Base-by-base conservation (phyloP, 257 asterid species). In the Cordia subcordata region DNA sequence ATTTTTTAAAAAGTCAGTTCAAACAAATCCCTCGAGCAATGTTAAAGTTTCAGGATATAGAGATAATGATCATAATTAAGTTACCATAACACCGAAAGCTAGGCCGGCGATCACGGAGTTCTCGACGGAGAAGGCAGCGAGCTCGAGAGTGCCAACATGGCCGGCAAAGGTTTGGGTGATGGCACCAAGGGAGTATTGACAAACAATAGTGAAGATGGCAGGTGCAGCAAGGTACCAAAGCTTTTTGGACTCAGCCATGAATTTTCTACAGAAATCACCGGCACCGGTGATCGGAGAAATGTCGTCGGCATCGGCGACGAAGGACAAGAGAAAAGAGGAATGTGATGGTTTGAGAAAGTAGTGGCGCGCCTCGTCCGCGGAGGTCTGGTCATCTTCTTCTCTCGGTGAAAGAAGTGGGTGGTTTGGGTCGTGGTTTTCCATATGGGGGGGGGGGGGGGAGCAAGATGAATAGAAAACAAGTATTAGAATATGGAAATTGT, bases 51-150 rank as follows among this genome's bases (percentile, higher is more conserved):
- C 32, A 32, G 6, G 19, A 4, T 4, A 11, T 20, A 11, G 1
- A 5, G 37, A 13, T 27, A 55, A n/a, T 23, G 17, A 6, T 17
- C 23, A 10, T 23, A 1, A 8, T 5, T 13, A 9, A 13, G 3
- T 10, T 71, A 81, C 84, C 87, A 78, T 58, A 69, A 81, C 44
- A 18, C 88, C 88, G 37, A 75, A 68, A 10, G 80, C 72, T 47
- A 81, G 57, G 5, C 88, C 88, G 53, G 88, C 88, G 16, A 81
- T 73, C 69, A 81, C 82, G 0, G 82, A 72, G 38, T 78, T 81
- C 53, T 81, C 85, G 37, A 81, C 45, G 44, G 88, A 78, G 67
- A 81, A 62, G 55, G 88, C 82, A 12, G 84, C 84, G 15, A 81
- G 84, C n/a, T 78, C 75, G 1, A 81, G 75, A 15, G 88, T 81